Evolutionary conservation across 805 yeast genomes (phyloP).

Genomic region (Yamadazyma sp.): DNA sequence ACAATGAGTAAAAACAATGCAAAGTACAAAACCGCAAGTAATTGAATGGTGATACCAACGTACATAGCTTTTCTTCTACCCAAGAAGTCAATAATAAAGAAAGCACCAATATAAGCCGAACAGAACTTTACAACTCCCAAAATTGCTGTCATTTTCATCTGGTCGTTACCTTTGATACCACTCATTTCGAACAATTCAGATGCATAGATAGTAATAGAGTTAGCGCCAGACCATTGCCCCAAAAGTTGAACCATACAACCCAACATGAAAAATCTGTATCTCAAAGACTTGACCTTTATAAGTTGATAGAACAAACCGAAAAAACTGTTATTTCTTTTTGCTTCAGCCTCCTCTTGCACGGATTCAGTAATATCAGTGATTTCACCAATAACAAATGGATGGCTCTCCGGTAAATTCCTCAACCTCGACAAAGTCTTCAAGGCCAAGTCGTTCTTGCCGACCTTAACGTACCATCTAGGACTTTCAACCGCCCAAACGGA

Average conservation of each 20-base stretch:
- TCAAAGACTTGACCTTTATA: constrained; percentile 29
- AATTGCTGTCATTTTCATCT: constrained; percentile 49
- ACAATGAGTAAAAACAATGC: constrained; percentile 47
- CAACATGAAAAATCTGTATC: constrained; percentile 46
- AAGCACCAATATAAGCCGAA: constrained; percentile 50
- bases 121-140: constrained; percentile 54
- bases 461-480: constrained; percentile 53
- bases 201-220: constrained; percentile 56
- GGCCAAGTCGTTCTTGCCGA: constrained; percentile 42
- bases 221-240: constrained; percentile 63
- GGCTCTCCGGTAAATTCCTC: constrained; percentile 45
- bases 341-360: constrained; percentile 34
- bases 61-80: constrained; percentile 54
- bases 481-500: constrained; percentile 48
- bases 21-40: constrained; percentile 43
- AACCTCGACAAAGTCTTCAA: constrained; percentile 38
- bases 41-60: constrained; percentile 48
- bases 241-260: constrained; percentile 46
- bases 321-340: constrained; percentile 23
- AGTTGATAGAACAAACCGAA: constrained; percentile 34
- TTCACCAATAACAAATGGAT: constrained; percentile 51
- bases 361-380: constrained; percentile 52
- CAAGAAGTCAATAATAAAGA: constrained; percentile 52
- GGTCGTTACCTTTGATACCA: constrained; percentile 44
- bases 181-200: constrained; percentile 50